phyloP scores from a whole-genome alignment of 1,139 yeast genomes.

The Suhomyces guaymorum region DNA sequence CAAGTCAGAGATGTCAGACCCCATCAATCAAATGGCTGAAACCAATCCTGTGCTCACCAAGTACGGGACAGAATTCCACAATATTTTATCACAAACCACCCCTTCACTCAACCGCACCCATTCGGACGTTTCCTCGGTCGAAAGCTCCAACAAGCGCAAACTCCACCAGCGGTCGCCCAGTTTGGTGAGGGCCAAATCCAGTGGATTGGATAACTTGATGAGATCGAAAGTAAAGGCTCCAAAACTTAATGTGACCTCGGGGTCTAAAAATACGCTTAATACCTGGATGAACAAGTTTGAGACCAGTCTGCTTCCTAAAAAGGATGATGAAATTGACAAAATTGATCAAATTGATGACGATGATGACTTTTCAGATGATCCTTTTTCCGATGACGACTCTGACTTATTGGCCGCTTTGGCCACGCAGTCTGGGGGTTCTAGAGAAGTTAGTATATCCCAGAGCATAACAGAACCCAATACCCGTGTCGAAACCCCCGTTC shows the following conservation, averaged over 20 bases:
- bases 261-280: slow-evolving; percentile 20
- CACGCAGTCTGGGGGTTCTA: slow-evolving; percentile 8
- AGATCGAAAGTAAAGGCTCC: slow-evolving; percentile 7
- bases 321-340: not conserved
- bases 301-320: slow-evolving; percentile 8
- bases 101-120: slow-evolving; percentile 27
- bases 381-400: slow-evolving; percentile 40
- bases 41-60: slow-evolving; percentile 40
- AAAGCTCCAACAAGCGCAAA: slow-evolving; percentile 11
- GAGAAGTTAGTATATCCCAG: too few species aligned
- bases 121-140: slow-evolving; percentile 29
- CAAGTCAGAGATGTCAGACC: too few species aligned
- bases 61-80: slow-evolving; percentile 37
- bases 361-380: slow-evolving; percentile 23
- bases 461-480: too few species aligned
- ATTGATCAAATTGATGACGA: not conserved
- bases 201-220: slow-evolving; percentile 22
- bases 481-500: not conserved
- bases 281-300: slow-evolving; percentile 41
- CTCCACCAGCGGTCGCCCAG: slow-evolving; percentile 21
- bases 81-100: slow-evolving; percentile 24
- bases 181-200: slow-evolving; percentile 33
- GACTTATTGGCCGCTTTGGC: slow-evolving; percentile 17
- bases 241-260: slow-evolving; percentile 4
- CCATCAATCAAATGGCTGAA: too few species aligned